Percentiles rank a stretch among this genome's conserved stretches.
phyloP scores from a whole-genome alignment of 164 flowering plant genomes.

The Sextonia rubra region DNA sequence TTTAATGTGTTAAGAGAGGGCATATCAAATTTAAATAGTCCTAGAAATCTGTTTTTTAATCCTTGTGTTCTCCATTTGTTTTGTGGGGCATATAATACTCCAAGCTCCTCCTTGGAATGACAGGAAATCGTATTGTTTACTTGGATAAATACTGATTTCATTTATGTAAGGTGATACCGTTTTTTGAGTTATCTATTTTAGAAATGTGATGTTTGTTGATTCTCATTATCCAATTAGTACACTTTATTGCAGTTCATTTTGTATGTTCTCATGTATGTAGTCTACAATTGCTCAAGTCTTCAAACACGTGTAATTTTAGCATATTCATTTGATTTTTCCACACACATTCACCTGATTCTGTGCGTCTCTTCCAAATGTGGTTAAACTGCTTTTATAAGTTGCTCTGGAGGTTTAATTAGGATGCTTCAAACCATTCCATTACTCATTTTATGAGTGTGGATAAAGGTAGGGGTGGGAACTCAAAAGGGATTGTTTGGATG shows the following conservation, averaged over 20 bases:
- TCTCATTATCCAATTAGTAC: neutral
- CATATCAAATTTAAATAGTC: neutral
- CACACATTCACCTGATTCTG: neutral
- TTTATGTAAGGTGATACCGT: no score
- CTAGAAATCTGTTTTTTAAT: neutral
- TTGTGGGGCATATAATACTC: neutral
- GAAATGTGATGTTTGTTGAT: no score
- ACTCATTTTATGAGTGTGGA: no score
- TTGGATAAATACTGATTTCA: neutral
- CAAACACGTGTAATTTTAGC: no score
- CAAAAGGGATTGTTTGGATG: no score
- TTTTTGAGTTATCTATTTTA: no score
- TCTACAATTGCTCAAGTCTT: neutral
- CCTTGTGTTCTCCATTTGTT: neutral
- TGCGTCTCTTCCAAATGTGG: neutral
- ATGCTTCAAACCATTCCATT: neutral
- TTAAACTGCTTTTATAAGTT: neutral
- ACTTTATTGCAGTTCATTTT: neutral
- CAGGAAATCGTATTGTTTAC: neutral
- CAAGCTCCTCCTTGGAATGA: neutral
- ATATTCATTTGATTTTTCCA: no score
- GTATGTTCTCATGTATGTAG: neutral
- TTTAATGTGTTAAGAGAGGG: neutral
- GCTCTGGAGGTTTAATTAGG: neutral
- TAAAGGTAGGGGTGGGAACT: no score